Evolutionary conservation across 1,284 basidiomycete genomes (phyloP), one percentile per base, ranked within the genome.

Genomic region (Cryptococcus sp.): DNA sequence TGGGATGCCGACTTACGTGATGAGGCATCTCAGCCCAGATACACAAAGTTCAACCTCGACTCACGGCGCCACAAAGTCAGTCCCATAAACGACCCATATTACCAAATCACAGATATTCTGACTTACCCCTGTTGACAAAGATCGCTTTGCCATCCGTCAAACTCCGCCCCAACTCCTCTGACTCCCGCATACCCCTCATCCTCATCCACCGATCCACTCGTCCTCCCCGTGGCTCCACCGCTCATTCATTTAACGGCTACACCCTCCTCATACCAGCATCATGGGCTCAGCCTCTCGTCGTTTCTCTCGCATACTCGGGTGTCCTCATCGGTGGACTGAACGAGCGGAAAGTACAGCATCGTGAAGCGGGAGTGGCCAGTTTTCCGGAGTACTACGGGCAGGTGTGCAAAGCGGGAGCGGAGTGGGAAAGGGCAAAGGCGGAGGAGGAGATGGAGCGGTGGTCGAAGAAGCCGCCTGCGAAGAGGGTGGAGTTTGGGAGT

Each of bases 281-380:
- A 48, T 97, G 91, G 91, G 81, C 83, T 1, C 92, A 91, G 86
- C 80, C 91, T 0, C 89, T 96, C 75, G 84, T 90, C 60, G 82
- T 82, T 24, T 92, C 91, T 0, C 82, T 97, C 43, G 81, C 82
- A 8, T 85, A 85, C 73, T 90, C 91, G 0, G 86, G 87, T 21
- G 88, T 87, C 0, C 85, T 89, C 3, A 82, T 93, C 8, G 87
- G 82, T 1, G 92, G 92, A 1, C 84, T 92, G 64, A 82, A 85
- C 18, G 89, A 95, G 69, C 82, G 85, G 20, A 81, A 82, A 62
- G 85, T 84, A 3, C 88, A 91, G 65, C 79, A 83, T 43, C 90
- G 89, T 62, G 93, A 96, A 75, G 84, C 87, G 1, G 88, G 87
- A 1, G 76, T 77, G 0, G 70, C 83, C 1, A 83, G 83, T 56